Evolutionary conservation across 805 yeast species (phyloP), one percentile per base, ranked within the genome.

Genomic region (Candida argentea): DNA sequence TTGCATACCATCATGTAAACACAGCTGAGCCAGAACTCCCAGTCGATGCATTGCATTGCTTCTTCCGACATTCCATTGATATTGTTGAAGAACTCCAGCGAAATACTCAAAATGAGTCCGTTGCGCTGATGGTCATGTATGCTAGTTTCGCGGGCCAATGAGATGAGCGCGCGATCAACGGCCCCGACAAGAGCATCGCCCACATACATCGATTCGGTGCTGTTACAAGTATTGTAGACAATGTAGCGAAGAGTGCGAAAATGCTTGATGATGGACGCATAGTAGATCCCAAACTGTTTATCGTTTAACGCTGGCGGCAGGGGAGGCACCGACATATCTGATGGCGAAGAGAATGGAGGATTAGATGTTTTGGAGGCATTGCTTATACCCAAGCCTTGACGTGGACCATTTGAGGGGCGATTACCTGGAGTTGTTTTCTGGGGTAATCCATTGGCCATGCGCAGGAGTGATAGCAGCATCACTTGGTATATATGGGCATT

Each of bases 21-120:
- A 10, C 80, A 76, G 30, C 64, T 59, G 5, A 78, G 48, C 94
- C 94, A 84, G 44, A 85, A 83, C 28, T 60, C 56, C 91, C 94
- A 84, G 53, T 79, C 70, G 14, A 82, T 51, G 9, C 37, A 17
- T n/a, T 39, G 23, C 16, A 31, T 18, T 14, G 29, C 20, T 25
- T 31, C 37, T 30, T 41, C 43, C 24, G 38, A 40, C 30, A 37
- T 39, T 30, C 42, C 46, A 29, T 39, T 43, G 29, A 54, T 50
- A 33, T 60, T 56, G 34, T 52, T 53, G 18, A 54, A 42, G 32
- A 50, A 59, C 24, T 65, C 71, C 30, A 52, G 51, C 10, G 53
- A 50, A 25, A 65, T 48, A 34, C 60, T 65, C 22, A 67, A 43
- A 17, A 65, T 39, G 25, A 57, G 42, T 4, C 67, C 61, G 32